Evolutionary conservation across 768 basidiomycete genomes (phyloP).

Genomic region (Leccinellum luteum): DNA sequence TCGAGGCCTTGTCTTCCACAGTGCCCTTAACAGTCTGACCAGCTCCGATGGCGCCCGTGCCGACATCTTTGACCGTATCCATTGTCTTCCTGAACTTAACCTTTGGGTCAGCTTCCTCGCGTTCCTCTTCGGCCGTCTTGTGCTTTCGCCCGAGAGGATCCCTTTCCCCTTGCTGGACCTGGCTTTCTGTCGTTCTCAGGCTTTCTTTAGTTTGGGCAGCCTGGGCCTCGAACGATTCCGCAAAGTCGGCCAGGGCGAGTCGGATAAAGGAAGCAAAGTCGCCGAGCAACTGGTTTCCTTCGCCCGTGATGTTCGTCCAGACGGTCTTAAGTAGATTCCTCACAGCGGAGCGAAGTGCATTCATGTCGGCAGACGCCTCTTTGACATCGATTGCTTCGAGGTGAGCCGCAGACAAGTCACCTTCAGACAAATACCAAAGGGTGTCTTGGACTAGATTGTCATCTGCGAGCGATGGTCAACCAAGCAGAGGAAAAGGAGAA

Average conservation of each 20-base stretch:
- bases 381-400: slow-evolving; percentile 39
- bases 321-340: slow-evolving; percentile 50
- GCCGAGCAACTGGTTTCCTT: slow-evolving; percentile 50
- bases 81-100: slow-evolving; percentile 63
- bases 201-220: slow-evolving; percentile 51
- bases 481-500: not conserved
- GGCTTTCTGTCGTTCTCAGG: slow-evolving; percentile 53
- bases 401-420: slow-evolving; percentile 43
- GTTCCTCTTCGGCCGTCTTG: slow-evolving; percentile 40
- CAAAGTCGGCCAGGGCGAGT: slow-evolving; percentile 63
- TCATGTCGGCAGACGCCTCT: slow-evolving; percentile 48
- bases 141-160: slow-evolving; percentile 55
- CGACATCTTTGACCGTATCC: slow-evolving; percentile 59
- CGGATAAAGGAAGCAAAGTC: slow-evolving; percentile 68
- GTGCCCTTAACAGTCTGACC: slow-evolving; percentile 43
- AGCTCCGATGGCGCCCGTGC: slow-evolving; percentile 54
- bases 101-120: slow-evolving; percentile 46
- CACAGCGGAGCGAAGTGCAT: slow-evolving; percentile 48
- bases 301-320: slow-evolving; percentile 51
- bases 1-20: slow-evolving; percentile 44
- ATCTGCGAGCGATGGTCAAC: slow-evolving; percentile 34
- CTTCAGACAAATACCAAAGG: slow-evolving; percentile 60
- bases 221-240: slow-evolving; percentile 52
- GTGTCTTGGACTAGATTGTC: slow-evolving; percentile 66
- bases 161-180: slow-evolving; percentile 59